Conservation (phyloP, 441 rosid genomes). For the Erodium texanum region DNA sequence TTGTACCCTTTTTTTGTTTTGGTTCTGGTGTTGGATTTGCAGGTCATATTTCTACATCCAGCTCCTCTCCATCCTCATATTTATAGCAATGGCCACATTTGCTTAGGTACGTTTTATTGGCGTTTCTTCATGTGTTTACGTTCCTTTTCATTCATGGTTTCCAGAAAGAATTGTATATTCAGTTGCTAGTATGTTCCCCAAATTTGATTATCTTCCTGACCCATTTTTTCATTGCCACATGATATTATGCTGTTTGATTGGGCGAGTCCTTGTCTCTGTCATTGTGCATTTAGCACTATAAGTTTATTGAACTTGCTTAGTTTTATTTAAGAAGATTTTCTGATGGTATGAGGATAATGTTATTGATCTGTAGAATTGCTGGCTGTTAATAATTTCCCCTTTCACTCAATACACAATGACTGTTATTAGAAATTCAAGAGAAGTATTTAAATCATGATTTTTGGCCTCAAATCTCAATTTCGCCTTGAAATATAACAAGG, state of each 20-base stretch:
- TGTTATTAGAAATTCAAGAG: not conserved
- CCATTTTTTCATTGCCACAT: not conserved
- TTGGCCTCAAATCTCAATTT: not conserved
- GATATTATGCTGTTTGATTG: not conserved
- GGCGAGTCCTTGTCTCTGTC: not conserved
- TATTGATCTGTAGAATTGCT: not conserved
- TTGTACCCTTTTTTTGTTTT: not conserved
- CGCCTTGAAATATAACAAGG: not conserved
- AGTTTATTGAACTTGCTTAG: not conserved
- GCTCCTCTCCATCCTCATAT: conserved; percentile 94
- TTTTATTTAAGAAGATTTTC: not conserved
- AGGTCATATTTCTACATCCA: conserved; percentile 91
- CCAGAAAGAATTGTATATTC: not conserved
- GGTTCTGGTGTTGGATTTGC: conserved; percentile 9
- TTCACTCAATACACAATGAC: not conserved
- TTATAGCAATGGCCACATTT: conserved; percentile 96
- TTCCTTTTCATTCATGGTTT: not conserved
- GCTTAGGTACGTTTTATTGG: conserved; percentile 60
- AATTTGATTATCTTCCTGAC: too few relatives aligned
- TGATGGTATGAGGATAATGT: not conserved
- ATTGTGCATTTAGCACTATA: not conserved
- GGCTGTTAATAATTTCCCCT: not conserved
- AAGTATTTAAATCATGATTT: not conserved
- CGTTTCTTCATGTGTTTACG: not conserved
- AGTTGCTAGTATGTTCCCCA: not conserved